A percentile compares a stretch with the other conserved stretches of the same genome.
phyloP scores from a whole-genome alignment of 1,284 basidiomycete species.

The Fomes fomentarius region DNA sequence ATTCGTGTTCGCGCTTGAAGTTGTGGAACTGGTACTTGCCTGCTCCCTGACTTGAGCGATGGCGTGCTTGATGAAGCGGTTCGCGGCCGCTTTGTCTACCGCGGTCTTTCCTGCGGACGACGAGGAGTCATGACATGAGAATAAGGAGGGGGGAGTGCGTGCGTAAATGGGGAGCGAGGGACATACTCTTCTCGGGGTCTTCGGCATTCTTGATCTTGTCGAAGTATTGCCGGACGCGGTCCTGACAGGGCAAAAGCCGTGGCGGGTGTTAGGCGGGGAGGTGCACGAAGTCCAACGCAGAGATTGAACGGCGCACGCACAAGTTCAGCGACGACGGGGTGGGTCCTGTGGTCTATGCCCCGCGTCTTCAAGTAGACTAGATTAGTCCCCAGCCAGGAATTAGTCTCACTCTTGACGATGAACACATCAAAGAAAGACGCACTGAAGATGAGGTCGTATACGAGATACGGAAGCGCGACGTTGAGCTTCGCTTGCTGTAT shows the following conservation, averaged over 20 bases:
- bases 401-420: too few relatives aligned
- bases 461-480: conserved; percentile 73
- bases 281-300: too few relatives aligned
- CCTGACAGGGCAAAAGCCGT: conserved; percentile 43
- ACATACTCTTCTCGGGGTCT: conserved; percentile 62
- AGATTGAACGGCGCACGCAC: conserved; percentile 51
- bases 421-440: too few relatives aligned
- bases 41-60: conserved; percentile 53
- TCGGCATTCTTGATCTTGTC: conserved; percentile 79
- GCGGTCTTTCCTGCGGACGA: conserved; percentile 46
- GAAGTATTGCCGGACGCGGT: conserved; percentile 77
- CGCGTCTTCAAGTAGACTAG: conserved; percentile 78
- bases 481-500: conserved; percentile 83
- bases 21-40: too few relatives aligned
- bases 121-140: neutral
- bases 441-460: conserved; percentile 86
- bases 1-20: too few relatives aligned
- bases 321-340: conserved; percentile 74
- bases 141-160: neutral
- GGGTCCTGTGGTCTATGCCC: conserved; percentile 77
- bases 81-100: conserved; percentile 77
- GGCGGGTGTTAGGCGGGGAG: neutral
- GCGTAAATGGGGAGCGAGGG: neutral
- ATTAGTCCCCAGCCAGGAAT: too few relatives aligned
- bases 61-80: conserved; percentile 83